Conservation (phyloP, 371 early-diverging fungal species). For the Actinomucor elegans region DNA sequence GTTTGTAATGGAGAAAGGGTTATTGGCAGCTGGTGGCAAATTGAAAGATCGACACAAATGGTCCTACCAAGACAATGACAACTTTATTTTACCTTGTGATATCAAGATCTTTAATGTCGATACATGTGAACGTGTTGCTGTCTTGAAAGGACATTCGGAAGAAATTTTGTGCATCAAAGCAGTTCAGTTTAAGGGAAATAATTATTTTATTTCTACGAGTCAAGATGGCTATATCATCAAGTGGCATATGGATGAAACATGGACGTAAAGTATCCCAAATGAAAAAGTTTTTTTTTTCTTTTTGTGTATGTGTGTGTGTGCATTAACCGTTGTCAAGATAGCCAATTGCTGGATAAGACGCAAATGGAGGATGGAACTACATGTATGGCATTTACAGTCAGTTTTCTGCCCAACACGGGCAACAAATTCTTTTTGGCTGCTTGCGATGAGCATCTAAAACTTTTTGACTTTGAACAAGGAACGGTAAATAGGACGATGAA, state of each 20-base stretch:
- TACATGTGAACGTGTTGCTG: slow-evolving; percentile 68
- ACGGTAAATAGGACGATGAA: too few species aligned
- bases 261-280: too few species aligned
- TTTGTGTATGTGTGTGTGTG: too few species aligned
- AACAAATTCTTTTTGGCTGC: slow-evolving; percentile 89
- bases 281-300: too few species aligned
- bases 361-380: slow-evolving; percentile 80
- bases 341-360: slow-evolving; percentile 47
- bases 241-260: slow-evolving; percentile 80
- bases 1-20: slow-evolving; percentile 58
- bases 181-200: slow-evolving; percentile 69
- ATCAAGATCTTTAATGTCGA: slow-evolving; percentile 83
- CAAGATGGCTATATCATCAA: slow-evolving; percentile 90
- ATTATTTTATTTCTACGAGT: slow-evolving; percentile 83
- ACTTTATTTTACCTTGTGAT: slow-evolving; percentile 86
- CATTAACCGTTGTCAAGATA: too few species aligned
- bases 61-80: slow-evolving; percentile 86
- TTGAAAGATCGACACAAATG: slow-evolving; percentile 84
- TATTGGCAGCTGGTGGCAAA: slow-evolving; percentile 40
- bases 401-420: slow-evolving; percentile 87
- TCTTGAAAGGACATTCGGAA: slow-evolving; percentile 79
- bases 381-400: slow-evolving; percentile 92
- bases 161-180: slow-evolving; percentile 82
- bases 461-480: slow-evolving; percentile 92
- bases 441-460: slow-evolving; percentile 79